Evolutionary conservation across 75 land plant genomes (phyloP), one percentile per base, ranked within the genome.

Genomic region (Adiantum capillusveneris): DNA sequence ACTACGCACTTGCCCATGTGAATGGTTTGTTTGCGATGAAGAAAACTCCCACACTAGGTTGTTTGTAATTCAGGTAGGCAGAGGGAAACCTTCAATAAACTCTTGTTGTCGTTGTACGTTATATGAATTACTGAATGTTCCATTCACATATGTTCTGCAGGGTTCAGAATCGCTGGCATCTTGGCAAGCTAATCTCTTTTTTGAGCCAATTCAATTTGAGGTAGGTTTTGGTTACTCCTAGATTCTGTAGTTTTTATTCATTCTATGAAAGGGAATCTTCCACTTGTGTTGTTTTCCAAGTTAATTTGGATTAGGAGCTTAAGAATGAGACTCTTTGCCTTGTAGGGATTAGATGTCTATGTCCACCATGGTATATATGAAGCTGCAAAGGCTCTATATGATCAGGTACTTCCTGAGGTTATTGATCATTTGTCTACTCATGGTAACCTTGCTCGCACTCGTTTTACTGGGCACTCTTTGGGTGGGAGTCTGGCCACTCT

Each of bases 341-440:
- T 29, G 27, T 61, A 90, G 96, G 83, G 79, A 34, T 42, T 76
- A 3, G 91, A 81, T 29, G 79, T 86, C 11, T 67, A 78, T 45
- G 99, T 90, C 0, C 99, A 94, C 41, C 74, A 85, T 60, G 99
- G 99, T 16, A 87, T 94, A 7, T 94, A 94, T 51, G 99, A 94
- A 57, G 88, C 88, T 45, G 96, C 99, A 12, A 82, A 86, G 60
- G 91, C 84, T 0, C 81, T 90, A 0, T 94, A 90, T 34, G 76
- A 79, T 26, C 91, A 94, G 54, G 69, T 94, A 55, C 41, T 94
- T 57, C 97, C 99, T 20, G 82, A 81, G 58, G 58, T 90, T 21
- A 67, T 61, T 36, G 66, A 65, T 24, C 90, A 93, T 66, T 18
- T 93, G 22, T 53, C 74, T 36, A 54, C 70, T 2, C 72, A 66